These are phyloP conservation scores for Russula virescens DNA, from an alignment of 768 basidiomycete genomes.

Conservation along the genomic window DNA sequence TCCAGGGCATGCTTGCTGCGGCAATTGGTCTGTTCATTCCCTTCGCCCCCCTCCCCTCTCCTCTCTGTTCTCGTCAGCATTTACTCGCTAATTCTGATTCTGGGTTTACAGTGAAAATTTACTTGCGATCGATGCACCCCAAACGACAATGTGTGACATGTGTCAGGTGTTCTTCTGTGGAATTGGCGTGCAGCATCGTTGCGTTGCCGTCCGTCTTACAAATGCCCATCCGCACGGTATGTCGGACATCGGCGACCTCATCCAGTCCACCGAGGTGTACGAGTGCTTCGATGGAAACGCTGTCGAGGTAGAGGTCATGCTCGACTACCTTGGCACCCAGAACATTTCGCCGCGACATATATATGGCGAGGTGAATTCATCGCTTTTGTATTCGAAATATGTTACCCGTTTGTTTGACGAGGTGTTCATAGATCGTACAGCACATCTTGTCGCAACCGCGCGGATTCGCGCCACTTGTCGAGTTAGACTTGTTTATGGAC, in stretches of 20 bases:
- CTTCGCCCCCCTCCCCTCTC: no score
- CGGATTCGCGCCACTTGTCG: slow-evolving; percentile 61
- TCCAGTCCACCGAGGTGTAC: slow-evolving; percentile 69
- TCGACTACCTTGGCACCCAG: slow-evolving; percentile 68
- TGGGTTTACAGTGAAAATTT: slow-evolving; percentile 56
- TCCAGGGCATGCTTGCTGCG: slow-evolving; percentile 75
- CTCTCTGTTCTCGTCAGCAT: background rate
- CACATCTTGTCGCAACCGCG: slow-evolving; percentile 55
- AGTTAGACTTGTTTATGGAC: slow-evolving; percentile 65
- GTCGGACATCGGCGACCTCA: slow-evolving; percentile 63
- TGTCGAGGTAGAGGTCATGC: slow-evolving; percentile 77
- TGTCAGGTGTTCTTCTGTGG: slow-evolving; percentile 82
- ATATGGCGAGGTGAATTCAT: slow-evolving; percentile 52
- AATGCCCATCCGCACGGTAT: slow-evolving; percentile 66
- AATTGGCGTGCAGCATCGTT: slow-evolving; percentile 68
- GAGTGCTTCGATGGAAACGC: slow-evolving; percentile 75
- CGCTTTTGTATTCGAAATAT: slow-evolving; percentile 29
- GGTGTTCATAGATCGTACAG: slow-evolving; percentile 47
- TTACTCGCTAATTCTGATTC: slow-evolving; percentile 1
- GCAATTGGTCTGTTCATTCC: slow-evolving; percentile 58
- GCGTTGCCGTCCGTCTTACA: slow-evolving; percentile 50
- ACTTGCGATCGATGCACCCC: slow-evolving; percentile 64
- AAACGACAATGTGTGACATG: slow-evolving; percentile 78
- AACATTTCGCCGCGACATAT: slow-evolving; percentile 62
- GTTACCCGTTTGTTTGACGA: background rate